Evolutionary conservation across 257 asterid genomes (phyloP), one percentile per base, ranked within the genome.

Genomic region (Nicotiana obtusifolia): DNA sequence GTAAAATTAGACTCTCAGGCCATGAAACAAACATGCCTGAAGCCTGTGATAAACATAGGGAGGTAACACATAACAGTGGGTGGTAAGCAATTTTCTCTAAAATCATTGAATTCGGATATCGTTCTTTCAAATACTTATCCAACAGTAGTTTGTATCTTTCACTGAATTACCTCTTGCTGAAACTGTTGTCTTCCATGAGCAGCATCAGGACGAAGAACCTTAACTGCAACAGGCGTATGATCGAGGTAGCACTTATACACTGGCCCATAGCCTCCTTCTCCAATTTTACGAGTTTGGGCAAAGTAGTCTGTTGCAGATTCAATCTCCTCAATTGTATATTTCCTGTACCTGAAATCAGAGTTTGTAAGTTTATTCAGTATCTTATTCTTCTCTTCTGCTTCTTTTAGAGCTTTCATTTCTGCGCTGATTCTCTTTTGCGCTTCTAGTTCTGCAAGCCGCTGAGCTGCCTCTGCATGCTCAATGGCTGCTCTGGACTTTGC

Each of bases 241-340:
- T 87, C 90, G 80, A 87, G 78, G 37, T 75, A 81, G 64, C 90
- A 87, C 61, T 85, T 87, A 59, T 83, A 87, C 2, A 87, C 90
- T 0, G 89, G 87, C 54, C 89, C 89, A 59, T 86, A 86, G 17
- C 89, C 89, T 78, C 89, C 89, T 84, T 87, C 90, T 79, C 90
- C 90, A n/a, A 87, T 87, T 78, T 85, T 87, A 17, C 78, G 86
- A 60, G 88, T 60, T 78, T 85, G 81, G 16, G 87, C 30, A 30
- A 87, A 87, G 67, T 83, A 85, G 31, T 85, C 85, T 2, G 90
- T 87, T 35, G 90, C 90, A 57, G 78, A 82, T 82, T 87, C 90
- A 19, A 87, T 87, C 75, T 87, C 88, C 80, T 85, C 90, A 22
- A 87, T 87, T 62, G 88, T 64, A 85, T 87, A 87, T 71, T 61